Evolutionary conservation across 208 protist genomes (phyloP).

Genomic region (Angomonas ambiguus): DNA sequence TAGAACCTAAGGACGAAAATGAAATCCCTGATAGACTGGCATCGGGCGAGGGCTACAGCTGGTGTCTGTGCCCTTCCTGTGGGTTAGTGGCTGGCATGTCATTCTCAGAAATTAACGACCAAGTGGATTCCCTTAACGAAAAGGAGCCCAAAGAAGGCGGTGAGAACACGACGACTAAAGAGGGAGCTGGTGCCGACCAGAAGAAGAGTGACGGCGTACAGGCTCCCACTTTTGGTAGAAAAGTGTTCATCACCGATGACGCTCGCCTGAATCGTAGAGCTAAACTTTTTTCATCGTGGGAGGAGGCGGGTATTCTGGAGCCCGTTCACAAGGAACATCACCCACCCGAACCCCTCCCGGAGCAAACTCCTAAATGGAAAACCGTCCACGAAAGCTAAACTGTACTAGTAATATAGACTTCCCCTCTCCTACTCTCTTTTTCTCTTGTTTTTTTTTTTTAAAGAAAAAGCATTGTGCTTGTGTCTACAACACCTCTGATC

Average conservation of each 20-base stretch:
- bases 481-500: too few relatives aligned
- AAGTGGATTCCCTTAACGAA: too few relatives aligned
- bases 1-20: conserved; percentile 17
- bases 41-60: conserved; percentile 18
- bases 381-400: conserved; percentile 11
- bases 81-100: conserved; percentile 21
- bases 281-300: conserved; percentile 51
- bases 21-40: conserved; percentile 32
- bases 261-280: conserved; percentile 48
- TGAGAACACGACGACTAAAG: not conserved
- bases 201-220: not conserved
- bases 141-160: not conserved
- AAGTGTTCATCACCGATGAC: conserved; percentile 83
- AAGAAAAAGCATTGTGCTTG: too few relatives aligned
- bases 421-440: not conserved
- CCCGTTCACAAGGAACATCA: conserved; percentile 33
- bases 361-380: conserved; percentile 60
- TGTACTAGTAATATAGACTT: not conserved
- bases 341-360: conserved; percentile 57
- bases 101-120: too few relatives aligned
- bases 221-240: conserved; percentile 44
- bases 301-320: conserved; percentile 44
- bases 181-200: not conserved
- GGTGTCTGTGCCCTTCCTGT: conserved; percentile 23
- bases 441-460: conserved; percentile 13